Base-by-base conservation (phyloP, 148 eudicot genomes). In the Rhododendron ferrugineum region DNA sequence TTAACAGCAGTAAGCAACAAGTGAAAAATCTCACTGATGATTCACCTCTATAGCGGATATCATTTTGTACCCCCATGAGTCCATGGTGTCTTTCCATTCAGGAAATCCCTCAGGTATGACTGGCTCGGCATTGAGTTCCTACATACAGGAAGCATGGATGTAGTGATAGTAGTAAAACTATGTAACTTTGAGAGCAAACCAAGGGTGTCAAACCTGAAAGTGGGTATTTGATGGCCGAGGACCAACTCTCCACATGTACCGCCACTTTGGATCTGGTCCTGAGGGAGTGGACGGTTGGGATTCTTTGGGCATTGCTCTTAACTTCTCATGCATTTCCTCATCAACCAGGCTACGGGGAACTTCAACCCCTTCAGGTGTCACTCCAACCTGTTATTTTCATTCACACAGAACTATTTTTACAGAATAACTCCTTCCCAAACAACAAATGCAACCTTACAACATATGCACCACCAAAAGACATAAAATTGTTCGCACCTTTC, bases 181-280 rank as follows among this genome's bases (percentile, higher is more conserved):
- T 37, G 54, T 1, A 46, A 74, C 28, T 64, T 64, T 75, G 50
- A 68, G 70, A 16, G n/a, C 34, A 28, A 46, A 74, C 77, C n/a
- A 40, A 80, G 58, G 49, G 46, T 32, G 64, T 23, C 16, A 83
- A 34, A 95, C 98, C 96, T 94, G 89, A 86, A 94, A 97, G 34
- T 83, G 91, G 78, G 99, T 97, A 82, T 88, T 88, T 6, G 89
- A 86, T 22, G 98, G 99, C 47, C 99, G 94, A 85, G 98, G 90
- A 83, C 99, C 99, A 84, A 91, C 90, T 91, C 99, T 92, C 99
- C 99, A 97, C 98, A 97, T 95, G 86, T 97, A 97, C 37, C 99
- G 91, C 99, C 99, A 97, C 88, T 97, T 97, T 49, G 94, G 98
- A 88, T 97, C 99, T 78, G 99, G 98, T 54, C 99, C 99, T n/a